Base-by-base conservation (phyloP, 1,284 basidiomycete genomes). In the Volvariella volvacea region DNA sequence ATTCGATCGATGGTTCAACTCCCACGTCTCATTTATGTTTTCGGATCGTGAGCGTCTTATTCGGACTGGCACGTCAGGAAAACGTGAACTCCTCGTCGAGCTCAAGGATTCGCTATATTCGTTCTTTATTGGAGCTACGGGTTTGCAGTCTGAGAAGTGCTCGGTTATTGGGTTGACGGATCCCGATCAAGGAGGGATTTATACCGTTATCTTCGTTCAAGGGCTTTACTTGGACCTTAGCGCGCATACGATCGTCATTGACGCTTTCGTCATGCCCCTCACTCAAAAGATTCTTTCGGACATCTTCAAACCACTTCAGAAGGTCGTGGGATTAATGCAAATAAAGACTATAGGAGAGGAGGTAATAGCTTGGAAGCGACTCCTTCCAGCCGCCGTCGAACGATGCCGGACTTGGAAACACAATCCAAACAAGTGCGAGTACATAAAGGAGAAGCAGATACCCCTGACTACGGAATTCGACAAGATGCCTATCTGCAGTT, bases 361-460 rank as follows among this genome's bases (percentile, higher is more conserved):
- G 44, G 46, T 61, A 20, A 40, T 32, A 2, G 53, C 53, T 17
- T 68, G 65, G 66, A 65, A 64, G 39, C 52, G 56, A 25, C 53
- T 65, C 4, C 40, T 70, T 4, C 63, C 66, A n/a, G 63, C 56
- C 3, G 53, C 65, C 16, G 60, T 57, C 10, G 67, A 70, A 42
- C 56, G 67, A 9, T 68, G 64, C 40, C 56, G 66, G 6, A 59
- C 60, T 1, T 70, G 67, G 67, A 49, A 48, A 12, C 67, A 70
- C 41, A 6, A 36, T 16, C 43, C 37, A 4, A 41, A 50, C 7
- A 55, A 55, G 9, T 67, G 66, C 55, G 59, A 66, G 41, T 67
- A 67, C 48, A 37, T 39, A 1, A 8, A 45, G 2, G 33, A 41
- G 17, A 52, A 49, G 0, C 49, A 41, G 14, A 50, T 64, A n/a